Base-by-base conservation (phyloP, 2,329 filamentous ascomycete species). In the Colletotrichum incanum region DNA sequence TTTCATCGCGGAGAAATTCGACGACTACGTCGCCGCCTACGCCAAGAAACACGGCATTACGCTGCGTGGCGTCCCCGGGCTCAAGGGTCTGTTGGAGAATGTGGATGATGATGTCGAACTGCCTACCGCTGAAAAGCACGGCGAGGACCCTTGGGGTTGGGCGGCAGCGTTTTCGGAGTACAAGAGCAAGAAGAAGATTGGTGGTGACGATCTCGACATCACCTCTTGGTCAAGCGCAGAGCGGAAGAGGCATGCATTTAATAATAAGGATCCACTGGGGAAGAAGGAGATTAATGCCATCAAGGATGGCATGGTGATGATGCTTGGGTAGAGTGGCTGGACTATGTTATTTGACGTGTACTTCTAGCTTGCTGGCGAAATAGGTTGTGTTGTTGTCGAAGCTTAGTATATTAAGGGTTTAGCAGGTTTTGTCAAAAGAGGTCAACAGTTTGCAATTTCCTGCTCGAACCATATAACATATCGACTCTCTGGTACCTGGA, bases 191-290 rank as follows among this genome's bases (percentile, higher is more conserved):
- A 37, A 39, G 20, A 41, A 58, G 20, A 82, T 85, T 23, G 84
- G 84, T 5, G 83, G 84, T 0, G 83, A 85, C 65, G 23, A 39
- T 0, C 73, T 80, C 4, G 84, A 85, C 67, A 77, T 84, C 59
- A 81, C 82, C 12, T 78, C 80, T 1, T 80, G 77, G 78, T 72
- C 75, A n/a, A 73, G 74, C 26, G 75, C 76, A 1, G 75, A 82
- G 59, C 79, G 83, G 47, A 84, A 82, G 75, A 60, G 43, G 23
- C 55, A 68, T 3, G 73, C 67, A 20, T 85, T 80, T 49, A 41
- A 76, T 6, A 74, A 77, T 1, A 84, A 82, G 71, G 83, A 86
- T 58, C 81, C 82, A 3, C 54, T 86, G 4, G 41, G 59, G 2
- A 79, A 76, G 75, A 73, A 78, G 20, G 76, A 78, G 20, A 74